Percentiles rank a stretch among this genome's conserved stretches.
These are phyloP conservation scores for Entomophthora muscae DNA, from an alignment of 371 early-diverging fungal species.

Conservation along the genomic window DNA sequence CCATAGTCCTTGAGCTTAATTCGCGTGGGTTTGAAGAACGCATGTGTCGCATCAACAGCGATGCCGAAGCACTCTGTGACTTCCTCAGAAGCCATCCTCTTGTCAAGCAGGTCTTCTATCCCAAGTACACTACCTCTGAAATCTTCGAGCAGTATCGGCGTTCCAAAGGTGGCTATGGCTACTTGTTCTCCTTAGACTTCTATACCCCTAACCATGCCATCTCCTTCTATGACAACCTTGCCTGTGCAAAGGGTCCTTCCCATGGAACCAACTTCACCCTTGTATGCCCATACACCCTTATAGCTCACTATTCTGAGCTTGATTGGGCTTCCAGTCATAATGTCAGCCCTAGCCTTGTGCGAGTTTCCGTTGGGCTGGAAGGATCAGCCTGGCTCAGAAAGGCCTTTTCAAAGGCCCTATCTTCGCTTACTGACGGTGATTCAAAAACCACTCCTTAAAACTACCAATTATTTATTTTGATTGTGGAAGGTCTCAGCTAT, in stretches of 20 bases:
- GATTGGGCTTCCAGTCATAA: constrained; percentile 80
- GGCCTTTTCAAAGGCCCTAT: not conserved
- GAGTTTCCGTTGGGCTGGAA: constrained; percentile 85
- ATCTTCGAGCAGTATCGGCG: constrained; percentile 41
- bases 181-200: constrained; percentile 69
- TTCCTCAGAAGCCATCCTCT: constrained; percentile 38
- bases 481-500: too few relatives aligned
- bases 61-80: constrained; percentile 60
- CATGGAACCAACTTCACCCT: constrained; percentile 93
- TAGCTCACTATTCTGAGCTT: constrained; percentile 83
- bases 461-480: too few relatives aligned
- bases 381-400: constrained; percentile 28
- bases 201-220: constrained; percentile 32
- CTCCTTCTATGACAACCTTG: constrained; percentile 63
- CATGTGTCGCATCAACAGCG: constrained; percentile 52
- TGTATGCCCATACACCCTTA: constrained; percentile 80
- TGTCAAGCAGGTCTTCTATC: constrained; percentile 64
- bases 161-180: constrained; percentile 62
- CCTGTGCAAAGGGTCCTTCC: constrained; percentile 80
- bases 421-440: too few relatives aligned
- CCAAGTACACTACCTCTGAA: constrained; percentile 51
- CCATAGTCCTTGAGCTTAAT: constrained; percentile 84
- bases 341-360: constrained; percentile 51
- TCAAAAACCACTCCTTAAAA: too few relatives aligned
- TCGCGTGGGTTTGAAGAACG: constrained; percentile 67